Conservation (phyloP, 2,329 filamentous ascomycete species). For the Clarireedia monteithiana region DNA sequence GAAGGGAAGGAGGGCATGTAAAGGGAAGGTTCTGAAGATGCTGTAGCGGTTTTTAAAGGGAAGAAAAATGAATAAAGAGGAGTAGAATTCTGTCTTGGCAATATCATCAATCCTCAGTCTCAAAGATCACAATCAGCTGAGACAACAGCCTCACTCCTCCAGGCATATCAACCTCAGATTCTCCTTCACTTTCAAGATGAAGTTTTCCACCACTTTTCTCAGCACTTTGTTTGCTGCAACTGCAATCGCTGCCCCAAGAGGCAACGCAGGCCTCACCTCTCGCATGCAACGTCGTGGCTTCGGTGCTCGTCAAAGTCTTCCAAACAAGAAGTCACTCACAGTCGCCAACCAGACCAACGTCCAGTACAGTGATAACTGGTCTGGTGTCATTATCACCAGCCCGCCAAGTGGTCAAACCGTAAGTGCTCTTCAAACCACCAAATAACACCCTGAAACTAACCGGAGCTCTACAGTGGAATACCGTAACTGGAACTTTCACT, state of each 20-base stretch:
- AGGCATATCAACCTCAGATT: too few relatives aligned
- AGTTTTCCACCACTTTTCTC: neutral
- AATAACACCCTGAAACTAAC: neutral
- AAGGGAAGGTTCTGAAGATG: too few relatives aligned
- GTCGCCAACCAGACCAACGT: slow-evolving; percentile 21
- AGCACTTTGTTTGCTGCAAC: neutral
- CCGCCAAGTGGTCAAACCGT: slow-evolving; percentile 21
- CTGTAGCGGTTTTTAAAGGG: too few relatives aligned
- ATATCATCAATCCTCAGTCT: too few relatives aligned
- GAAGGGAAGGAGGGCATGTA: too few relatives aligned
- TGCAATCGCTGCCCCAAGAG: neutral
- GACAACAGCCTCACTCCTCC: too few relatives aligned
- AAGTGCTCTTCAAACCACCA: neutral
- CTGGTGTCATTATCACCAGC: slow-evolving; percentile 30
- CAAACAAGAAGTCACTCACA: neutral
- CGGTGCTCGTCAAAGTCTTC: neutral
- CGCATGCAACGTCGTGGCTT: neutral
- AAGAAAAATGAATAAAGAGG: too few relatives aligned
- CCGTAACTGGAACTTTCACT: slow-evolving; percentile 31
- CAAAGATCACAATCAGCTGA: too few relatives aligned
- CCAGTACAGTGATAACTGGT: slow-evolving; percentile 30
- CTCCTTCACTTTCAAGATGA: neutral
- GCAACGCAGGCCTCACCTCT: neutral
- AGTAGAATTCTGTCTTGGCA: too few relatives aligned
- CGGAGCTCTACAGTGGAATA: slow-evolving; percentile 23